Base-by-base conservation (phyloP, 495 filamentous ascomycete species). In the Aspergillus saccharolyticus region DNA sequence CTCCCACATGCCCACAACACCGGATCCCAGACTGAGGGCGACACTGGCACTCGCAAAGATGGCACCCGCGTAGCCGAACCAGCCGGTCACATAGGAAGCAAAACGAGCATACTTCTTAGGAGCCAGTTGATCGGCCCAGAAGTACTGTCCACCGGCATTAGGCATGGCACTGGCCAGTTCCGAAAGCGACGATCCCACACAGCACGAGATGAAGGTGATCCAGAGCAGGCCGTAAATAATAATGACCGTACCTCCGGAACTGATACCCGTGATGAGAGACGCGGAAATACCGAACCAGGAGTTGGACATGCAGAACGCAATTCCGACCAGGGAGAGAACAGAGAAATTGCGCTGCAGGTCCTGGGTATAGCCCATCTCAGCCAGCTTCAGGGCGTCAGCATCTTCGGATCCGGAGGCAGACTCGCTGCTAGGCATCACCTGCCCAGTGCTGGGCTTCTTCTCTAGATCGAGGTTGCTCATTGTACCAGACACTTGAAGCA, bases 71-170 rank as follows among this genome's bases (percentile, higher is more conserved):
- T 80, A 85, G 5, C 80, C 78, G 59, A 85, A 74, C 70, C 76
- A 83, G 8, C 83, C 84, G 9, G 80, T 84, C 42, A 80, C 42
- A 48, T 84, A 87, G 14, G 77, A 77, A 14, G 75, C 71, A 58
- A 83, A 79, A 24, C 78, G 76, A 10, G 73, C 72, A 51, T 73
- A 81, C 49, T 70, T 47, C 49, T 42, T 53, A 0, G 84, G 82
- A 7, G 85, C 82, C 48, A 87, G 65, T 58, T 81, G 76, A 55
- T 74, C 76, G 1, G 81, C 78, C 84, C 83, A 87, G 67, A 78
- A 86, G 63, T 86, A 87, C 55, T 84, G 83, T 0, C 84, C 84
- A 20, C 83, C 83, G 20, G 82, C 79, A 65, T 84, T 85, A 2
- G 84, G 84, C 64, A 84, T 66, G 0, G 82, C 76, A 55, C 74